phyloP scores from a whole-genome alignment of 495 filamentous ascomycete genomes.

The Bombardia bombarda region DNA sequence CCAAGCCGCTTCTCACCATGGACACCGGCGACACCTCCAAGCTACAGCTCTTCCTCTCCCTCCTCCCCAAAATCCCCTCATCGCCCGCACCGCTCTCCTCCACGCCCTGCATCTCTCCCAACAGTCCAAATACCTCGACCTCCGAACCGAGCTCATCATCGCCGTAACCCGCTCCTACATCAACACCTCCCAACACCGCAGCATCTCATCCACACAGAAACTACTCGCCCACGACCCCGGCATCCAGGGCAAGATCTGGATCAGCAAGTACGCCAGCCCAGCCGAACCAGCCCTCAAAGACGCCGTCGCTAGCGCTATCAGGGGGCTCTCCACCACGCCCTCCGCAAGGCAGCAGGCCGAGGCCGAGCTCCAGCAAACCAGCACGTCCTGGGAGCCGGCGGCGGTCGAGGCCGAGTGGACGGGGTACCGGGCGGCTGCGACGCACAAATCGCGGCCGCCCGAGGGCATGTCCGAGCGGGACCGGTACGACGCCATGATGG shows the following conservation, averaged over 20 bases:
- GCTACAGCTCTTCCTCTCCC: constrained; percentile 35
- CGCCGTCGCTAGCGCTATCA: constrained; percentile 55
- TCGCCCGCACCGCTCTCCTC: constrained; percentile 57
- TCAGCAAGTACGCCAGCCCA: constrained; percentile 57
- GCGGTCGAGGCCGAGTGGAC: constrained; percentile 84
- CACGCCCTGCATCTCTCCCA: constrained; percentile 61
- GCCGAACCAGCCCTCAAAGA: constrained; percentile 48
- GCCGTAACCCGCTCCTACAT: constrained; percentile 61
- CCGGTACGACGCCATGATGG: constrained; percentile 66
- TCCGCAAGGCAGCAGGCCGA: constrained; percentile 27
- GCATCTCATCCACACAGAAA: constrained; percentile 58
- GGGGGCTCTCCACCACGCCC: constrained; percentile 34
- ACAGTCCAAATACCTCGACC: constrained; percentile 65
- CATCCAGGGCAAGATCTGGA: constrained; percentile 75
- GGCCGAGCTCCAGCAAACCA: constrained; percentile 30
- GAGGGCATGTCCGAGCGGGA: constrained; percentile 53
- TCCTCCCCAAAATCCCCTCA: constrained; percentile 56
- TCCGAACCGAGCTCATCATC: constrained; percentile 67
- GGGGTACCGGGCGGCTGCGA: constrained; percentile 55
- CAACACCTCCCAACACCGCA: constrained; percentile 20
- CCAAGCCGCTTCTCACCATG: background rate
- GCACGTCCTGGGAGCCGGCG: constrained; percentile 40
- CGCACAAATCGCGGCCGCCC: constrained; percentile 44
- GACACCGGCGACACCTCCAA: no score
- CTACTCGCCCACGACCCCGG: constrained; percentile 52